Conservation (phyloP, 768 basidiomycete genomes). For the Russula sp. region DNA sequence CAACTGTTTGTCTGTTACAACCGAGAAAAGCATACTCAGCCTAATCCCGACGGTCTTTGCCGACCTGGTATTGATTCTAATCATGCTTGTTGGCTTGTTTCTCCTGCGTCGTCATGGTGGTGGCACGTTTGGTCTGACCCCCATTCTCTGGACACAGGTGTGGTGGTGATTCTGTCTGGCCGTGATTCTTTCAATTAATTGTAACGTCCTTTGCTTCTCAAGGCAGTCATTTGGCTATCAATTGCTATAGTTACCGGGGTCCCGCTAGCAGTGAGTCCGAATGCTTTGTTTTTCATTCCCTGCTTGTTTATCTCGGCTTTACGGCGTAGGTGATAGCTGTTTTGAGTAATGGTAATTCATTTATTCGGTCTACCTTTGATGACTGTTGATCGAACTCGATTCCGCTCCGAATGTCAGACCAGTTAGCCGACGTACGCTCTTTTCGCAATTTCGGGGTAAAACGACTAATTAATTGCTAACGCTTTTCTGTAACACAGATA, state of each 20-base stretch:
- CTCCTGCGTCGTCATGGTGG: neutral
- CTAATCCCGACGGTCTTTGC: neutral
- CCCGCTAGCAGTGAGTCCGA: neutral
- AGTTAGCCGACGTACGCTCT: neutral
- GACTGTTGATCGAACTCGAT: neutral
- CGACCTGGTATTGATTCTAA: neutral
- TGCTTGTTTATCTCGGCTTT: neutral
- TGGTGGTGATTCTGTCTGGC: neutral
- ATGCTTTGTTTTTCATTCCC: neutral
- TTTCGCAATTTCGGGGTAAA: neutral
- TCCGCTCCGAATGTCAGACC: neutral
- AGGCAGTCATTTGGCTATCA: slow-evolving; percentile 7
- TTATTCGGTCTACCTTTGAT: neutral
- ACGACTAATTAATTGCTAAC: neutral
- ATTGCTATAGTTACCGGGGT: neutral
- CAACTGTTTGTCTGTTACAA: neutral
- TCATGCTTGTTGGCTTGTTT: slow-evolving; percentile 6
- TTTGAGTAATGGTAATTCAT: neutral
- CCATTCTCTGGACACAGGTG: slow-evolving; percentile 6
- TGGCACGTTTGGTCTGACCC: neutral
- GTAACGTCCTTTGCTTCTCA: neutral
- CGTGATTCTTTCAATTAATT: neutral
- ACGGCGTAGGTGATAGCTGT: neutral
- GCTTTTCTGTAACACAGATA: neutral
- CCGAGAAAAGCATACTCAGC: neutral